Base-by-base conservation (phyloP, 805 yeast genomes). In the Kuraishia ogatae region DNA sequence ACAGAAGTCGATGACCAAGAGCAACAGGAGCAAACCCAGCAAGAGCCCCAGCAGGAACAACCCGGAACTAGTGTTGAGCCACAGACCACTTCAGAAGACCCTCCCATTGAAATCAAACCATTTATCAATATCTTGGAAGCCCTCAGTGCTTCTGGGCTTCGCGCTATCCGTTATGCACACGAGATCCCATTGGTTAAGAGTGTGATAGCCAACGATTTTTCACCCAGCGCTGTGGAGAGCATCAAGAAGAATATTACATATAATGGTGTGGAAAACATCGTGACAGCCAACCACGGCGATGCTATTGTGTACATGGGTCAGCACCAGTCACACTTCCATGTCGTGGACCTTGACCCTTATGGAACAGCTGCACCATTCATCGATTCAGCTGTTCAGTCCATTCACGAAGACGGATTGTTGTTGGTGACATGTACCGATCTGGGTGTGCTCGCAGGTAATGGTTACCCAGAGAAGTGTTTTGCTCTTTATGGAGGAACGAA, bases 291-390 rank as follows among this genome's bases (percentile, higher is more conserved):
- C 61, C 80, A 81, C 61, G 97, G 94, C 35, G 98, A 94, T 71
- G 99, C 99, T n/a, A 90, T 87, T 60, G 82, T 81, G 48, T 82
- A 79, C 64, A 89, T 94, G 96, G 75, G 85, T 53, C 64, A 71
- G 56, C 66, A 71, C 59, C 70, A 71, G 63, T 64, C 60, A 13
- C 66, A 71, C 52, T 91, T 86, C 71, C 96, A 94, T 66, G 88
- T 89, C 2, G 82, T 94, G 56, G 99, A 94, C 70, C 77, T 94
- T 53, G 99, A 94, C 69, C 99, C 99, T 0, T 94, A 94, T 66
- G 99, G 99, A 29, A 87, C 97, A 0, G 99, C 97, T 0, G 82
- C 97, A 0, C 99, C 99, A 7, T 94, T 94, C 66, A 77, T 94
- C 28, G 99, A 94, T 67, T 83, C 94, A 35, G 97, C 98, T 0